A percentile compares a stretch with the other conserved stretches of the same genome.
Conservation (phyloP, 768 basidiomycete genomes). For the Dioszegia crocea region DNA sequence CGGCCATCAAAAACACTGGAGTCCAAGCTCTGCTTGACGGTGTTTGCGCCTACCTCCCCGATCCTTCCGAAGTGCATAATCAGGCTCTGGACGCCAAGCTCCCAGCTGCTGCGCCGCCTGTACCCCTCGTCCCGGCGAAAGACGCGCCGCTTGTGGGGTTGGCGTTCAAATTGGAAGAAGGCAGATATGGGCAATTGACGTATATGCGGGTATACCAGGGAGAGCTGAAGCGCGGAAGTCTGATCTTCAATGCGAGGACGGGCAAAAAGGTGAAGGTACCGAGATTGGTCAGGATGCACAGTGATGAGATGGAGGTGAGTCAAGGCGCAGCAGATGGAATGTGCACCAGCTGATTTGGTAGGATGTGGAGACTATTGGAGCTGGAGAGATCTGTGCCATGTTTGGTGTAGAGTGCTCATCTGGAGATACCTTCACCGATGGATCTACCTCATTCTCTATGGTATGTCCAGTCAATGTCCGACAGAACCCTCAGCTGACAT, state of each 20-base stretch:
- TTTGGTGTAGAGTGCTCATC: constrained; percentile 98
- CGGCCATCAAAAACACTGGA: constrained; percentile 93
- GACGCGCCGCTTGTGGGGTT: constrained; percentile 84
- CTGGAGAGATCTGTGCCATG: constrained; percentile 98
- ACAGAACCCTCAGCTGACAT: constrained; percentile 2
- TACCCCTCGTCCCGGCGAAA: constrained; percentile 75
- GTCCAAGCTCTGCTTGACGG: constrained; percentile 93
- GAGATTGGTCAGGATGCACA: constrained; percentile 93
- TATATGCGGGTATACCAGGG: constrained; percentile 99
- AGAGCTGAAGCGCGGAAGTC: constrained; percentile 73
- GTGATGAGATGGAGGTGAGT: constrained; percentile 94
- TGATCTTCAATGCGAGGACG: constrained; percentile 86
- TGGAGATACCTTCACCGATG: constrained; percentile 96
- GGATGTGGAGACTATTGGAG: constrained; percentile 86
- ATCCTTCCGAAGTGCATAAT: constrained; percentile 71
- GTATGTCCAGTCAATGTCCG: constrained; percentile 53
- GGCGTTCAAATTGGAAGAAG: constrained; percentile 98
- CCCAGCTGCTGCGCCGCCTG: constrained; percentile 59
- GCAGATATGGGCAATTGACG: constrained; percentile 91
- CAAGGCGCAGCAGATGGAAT: neutral
- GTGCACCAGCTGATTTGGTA: neutral
- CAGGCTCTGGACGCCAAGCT: constrained; percentile 71
- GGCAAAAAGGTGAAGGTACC: constrained; percentile 98
- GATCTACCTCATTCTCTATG: constrained; percentile 86
- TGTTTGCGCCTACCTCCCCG: constrained; percentile 90